These are phyloP conservation scores for Aphanomyces euteiches DNA, from an alignment of 352 stramenopile species.

Conservation along the genomic window DNA sequence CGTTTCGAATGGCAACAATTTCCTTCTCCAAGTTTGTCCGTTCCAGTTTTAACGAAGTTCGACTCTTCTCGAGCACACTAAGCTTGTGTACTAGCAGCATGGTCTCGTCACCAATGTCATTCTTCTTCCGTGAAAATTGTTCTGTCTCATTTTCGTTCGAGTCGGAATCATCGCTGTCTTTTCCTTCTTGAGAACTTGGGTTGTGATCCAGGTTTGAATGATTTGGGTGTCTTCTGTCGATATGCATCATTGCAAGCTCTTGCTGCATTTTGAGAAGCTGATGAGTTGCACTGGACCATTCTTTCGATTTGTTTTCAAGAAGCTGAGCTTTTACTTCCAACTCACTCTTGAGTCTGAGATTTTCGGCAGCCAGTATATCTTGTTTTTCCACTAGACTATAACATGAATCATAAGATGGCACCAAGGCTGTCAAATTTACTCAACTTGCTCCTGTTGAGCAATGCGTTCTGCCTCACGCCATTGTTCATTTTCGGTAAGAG, in stretches of 20 bases:
- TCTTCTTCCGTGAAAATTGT: no score
- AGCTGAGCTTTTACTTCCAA: slow-evolving; percentile 78
- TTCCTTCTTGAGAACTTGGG: background rate
- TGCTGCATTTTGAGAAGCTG: slow-evolving; percentile 75
- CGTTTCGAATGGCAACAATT: slow-evolving; percentile 25
- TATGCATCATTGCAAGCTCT: slow-evolving; percentile 67
- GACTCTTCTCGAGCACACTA: background rate
- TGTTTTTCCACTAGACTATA: slow-evolving; percentile 47
- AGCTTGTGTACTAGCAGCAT: slow-evolving; percentile 12
- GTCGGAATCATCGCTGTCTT: background rate
- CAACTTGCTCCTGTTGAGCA: slow-evolving; percentile 41
- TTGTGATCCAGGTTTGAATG: background rate
- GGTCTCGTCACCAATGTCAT: background rate
- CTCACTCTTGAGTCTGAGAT: slow-evolving; percentile 64
- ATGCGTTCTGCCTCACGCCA: background rate
- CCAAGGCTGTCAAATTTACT: slow-evolving; percentile 39
- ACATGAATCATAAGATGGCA: no score
- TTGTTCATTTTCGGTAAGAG: slow-evolving; percentile 36
- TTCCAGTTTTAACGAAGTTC: background rate
- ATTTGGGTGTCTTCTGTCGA: background rate
- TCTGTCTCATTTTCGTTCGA: no score
- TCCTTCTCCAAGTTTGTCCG: background rate
- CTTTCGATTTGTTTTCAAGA: slow-evolving; percentile 76
- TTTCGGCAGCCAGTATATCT: slow-evolving; percentile 65
- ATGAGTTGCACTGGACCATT: slow-evolving; percentile 73